These are phyloP conservation scores for Colletotrichum gloeosporioides DNA, from an alignment of 2,329 filamentous ascomycete genomes.

Conservation along the genomic window DNA sequence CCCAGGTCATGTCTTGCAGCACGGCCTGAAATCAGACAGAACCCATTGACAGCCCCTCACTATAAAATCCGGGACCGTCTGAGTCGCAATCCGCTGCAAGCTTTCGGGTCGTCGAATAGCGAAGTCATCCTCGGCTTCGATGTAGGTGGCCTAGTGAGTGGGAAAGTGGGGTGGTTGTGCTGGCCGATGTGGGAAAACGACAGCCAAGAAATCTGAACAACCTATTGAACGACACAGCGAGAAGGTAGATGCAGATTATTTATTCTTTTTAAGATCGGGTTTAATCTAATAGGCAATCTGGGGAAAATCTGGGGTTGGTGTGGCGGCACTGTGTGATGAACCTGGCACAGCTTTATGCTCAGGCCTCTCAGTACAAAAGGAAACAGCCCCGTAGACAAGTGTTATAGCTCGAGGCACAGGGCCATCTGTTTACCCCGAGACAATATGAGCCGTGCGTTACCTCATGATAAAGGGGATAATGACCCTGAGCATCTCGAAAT, in stretches of 20 bases:
- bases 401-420: neutral
- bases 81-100: neutral
- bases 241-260: neutral
- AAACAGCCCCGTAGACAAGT: neutral
- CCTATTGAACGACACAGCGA: neutral
- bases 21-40: neutral
- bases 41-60: neutral
- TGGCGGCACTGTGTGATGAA: neutral
- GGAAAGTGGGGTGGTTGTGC: neutral
- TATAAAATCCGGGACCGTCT: neutral
- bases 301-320: neutral
- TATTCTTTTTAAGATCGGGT: neutral
- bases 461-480: neutral
- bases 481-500: conserved; percentile 9
- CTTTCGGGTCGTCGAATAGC: neutral
- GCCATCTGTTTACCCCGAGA: neutral
- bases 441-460: neutral
- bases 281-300: neutral
- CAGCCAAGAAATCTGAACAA: neutral
- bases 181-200: neutral
- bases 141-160: neutral
- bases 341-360: neutral
- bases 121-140: neutral
- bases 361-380: neutral
- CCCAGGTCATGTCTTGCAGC: neutral